Base-by-base conservation (phyloP, 192 early-diverging fungal species). In the Haplosporangium gracile region DNA sequence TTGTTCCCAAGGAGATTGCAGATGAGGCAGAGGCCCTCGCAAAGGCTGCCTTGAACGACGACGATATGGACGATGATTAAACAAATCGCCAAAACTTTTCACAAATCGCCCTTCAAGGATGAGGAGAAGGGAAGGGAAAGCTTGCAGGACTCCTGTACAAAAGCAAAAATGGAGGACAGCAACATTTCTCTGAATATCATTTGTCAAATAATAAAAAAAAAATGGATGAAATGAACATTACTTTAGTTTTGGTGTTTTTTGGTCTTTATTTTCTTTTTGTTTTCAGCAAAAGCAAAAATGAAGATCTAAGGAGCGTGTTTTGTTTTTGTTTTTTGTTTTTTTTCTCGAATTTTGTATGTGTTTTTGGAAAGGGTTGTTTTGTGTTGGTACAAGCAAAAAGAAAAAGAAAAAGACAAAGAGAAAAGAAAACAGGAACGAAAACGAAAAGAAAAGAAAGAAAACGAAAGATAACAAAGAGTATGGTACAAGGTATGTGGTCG, bases 1-100 rank as follows among this genome's bases (percentile, higher is more conserved):
- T 96, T 82, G 98, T 99, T 34, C 98, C 98, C 72, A 92, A 94
- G 80, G 96, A 96, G 24, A 88, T 99, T 81, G 91, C 92, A 60
- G 93, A 93, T 32, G 98, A 98, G 83, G 98, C 98, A 16, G 96
- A 96, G 78, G 83, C 89, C 72, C 83, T 92, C 40, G 96, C 97
- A 57, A 96, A 96, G 94, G 94, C 60, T 65, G 60, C 60, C 60
- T 26, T 32, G 26, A 65, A 65, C 60, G 36, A 42, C 32, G 47
- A n/a, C 51, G 76, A 57, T 22, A 78, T 60, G 42, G 49, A 7
- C 38, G 53, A 60, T 65, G 60, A 65, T 65, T 65, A 65, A 65
- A 65, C 60, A 57, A 51, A 16, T 22, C 49, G 43, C 11, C 43
- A 45, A 0, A 15, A 5, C 49, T 51, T 51, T 5, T 51, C 49